Conservation (phyloP, 108 stramenopile genomes). For the Fragilariopsis cylindrus region DNA sequence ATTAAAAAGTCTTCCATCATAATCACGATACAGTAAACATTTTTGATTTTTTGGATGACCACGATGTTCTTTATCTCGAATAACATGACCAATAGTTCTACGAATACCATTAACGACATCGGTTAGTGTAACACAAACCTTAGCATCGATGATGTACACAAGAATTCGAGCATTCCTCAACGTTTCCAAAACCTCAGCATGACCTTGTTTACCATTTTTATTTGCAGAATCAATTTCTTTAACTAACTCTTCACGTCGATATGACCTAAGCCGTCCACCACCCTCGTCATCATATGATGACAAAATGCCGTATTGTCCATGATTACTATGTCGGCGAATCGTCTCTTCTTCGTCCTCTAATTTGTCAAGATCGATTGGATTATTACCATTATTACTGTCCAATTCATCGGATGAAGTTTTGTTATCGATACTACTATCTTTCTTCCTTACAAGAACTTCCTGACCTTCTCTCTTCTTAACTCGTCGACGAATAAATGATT, state of each 20-base stretch:
- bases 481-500: slow-evolving; percentile 11
- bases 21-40: slow-evolving; percentile 59
- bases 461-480: slow-evolving; percentile 1
- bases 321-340: slow-evolving; percentile 8
- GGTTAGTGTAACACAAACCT: slow-evolving; percentile 20
- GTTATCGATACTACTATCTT: neutral
- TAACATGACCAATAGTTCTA: slow-evolving; percentile 15
- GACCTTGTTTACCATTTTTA: slow-evolving; percentile 8
- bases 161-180: slow-evolving; percentile 22
- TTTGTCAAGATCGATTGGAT: neutral
- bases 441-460: neutral
- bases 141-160: slow-evolving; percentile 33
- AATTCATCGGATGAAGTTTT: neutral
- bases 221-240: slow-evolving; percentile 24
- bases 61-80: slow-evolving; percentile 7
- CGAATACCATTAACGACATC: slow-evolving; percentile 26
- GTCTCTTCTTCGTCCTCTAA: slow-evolving; percentile 7
- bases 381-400: neutral
- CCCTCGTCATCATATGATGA: neutral
- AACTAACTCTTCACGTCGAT: slow-evolving; percentile 21
- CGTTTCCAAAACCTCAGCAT: slow-evolving; percentile 16
- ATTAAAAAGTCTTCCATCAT: slow-evolving; percentile 55
- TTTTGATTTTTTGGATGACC: slow-evolving; percentile 35
- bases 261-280: slow-evolving; percentile 15
- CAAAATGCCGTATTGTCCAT: slow-evolving; percentile 8